Evolutionary conservation across 345 rosid genomes (phyloP), one percentile per base, ranked within the genome.

Genomic region (Crucihimalaya himalaica): DNA sequence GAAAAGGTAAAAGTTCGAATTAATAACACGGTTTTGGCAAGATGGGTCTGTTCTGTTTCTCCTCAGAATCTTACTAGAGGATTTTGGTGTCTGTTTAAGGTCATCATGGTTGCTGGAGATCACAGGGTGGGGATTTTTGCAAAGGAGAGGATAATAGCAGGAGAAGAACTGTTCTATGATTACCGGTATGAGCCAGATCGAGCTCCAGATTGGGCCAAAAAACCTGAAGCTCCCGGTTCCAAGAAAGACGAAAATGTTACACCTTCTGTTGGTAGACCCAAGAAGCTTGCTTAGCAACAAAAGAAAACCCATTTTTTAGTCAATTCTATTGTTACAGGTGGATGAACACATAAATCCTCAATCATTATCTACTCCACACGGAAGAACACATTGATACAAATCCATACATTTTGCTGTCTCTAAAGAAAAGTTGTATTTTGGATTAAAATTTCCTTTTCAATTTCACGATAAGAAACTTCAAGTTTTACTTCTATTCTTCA

Each of bases 181-280:
- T 95, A 95, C 45, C 91, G 99, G 23, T 95, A 95, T 65, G 99
- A 95, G 75, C 94, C 98, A 8, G 99, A 95, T 51, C 82, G 96
- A 66, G 99, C 97, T 50, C 97, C 97, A n/a, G 92, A 96, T 56
- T 95, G 99, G 99, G 99, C 99, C 2, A 84, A 88, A 81, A 94
- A 92, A 82, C 99, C 96, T 0, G 98, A 92, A 81, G 87, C 88
- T 63, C 78, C 94, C 1, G 97, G 96, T 61, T 86, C 94, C 1
- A 92, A 88, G 53, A 92, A 85, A 76, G 98, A 95, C 50, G 97
- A 92, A 2, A 88, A 84, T 15, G 81, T 20, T 51, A 80, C 84
- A 73, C 93, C 95, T 70, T 80, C 93, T 31, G 84, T 79, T 63
- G 97, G 99, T 54, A 93, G 97, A 31, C 95, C 99, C 3, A 95